Base-by-base conservation (phyloP, 805 yeast species). In the Starmerella riodocensis region DNA sequence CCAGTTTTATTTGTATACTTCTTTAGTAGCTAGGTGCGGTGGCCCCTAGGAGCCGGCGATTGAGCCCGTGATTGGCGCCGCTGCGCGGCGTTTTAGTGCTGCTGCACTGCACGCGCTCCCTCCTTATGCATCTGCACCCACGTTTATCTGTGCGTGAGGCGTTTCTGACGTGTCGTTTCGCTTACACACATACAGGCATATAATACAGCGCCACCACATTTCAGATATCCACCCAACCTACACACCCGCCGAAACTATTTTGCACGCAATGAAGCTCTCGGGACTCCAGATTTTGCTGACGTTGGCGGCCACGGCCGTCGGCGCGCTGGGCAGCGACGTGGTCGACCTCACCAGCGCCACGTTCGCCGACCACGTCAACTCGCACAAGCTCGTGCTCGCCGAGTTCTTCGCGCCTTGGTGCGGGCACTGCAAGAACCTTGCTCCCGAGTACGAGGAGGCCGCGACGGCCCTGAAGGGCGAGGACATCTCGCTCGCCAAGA, bases 341-440 rank as follows among this genome's bases (percentile, higher is more conserved):
- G 83, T 83, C 50, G 75, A 80, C 58, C 71, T 88, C 48, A 72
- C 80, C 28, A 63, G 76, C 17, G 75, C 69, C 28, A 70, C 70
- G 43, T 88, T 82, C 58, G 70, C 71, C 41, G 59, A 67, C 13
- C 83, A 81, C 60, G 62, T 88, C 48, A 61, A 64, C 35, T 73
- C 69, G 40, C 79, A 86, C 65, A 80, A 84, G 26, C 67, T 86
- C 50, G 93, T 83, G 18, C 44, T 85, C 16, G 85, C 84, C 18
- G 85, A 85, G 62, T 86, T 86, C 59, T 86, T 79, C 59, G 96
- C 97, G 4, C 95, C 96, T 28, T 86, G 97, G 97, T 88, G 98
- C 64, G 95, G 96, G 4, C 84, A 88, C 59, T 88, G 98, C 61
- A 56, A 57, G 54, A 55, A 52, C 26, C 54, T 59, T 16, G 62